Percentiles rank a stretch among this genome's conserved stretches.
Conservation (phyloP, 257 asterid genomes). For the Solanum clarkiae region DNA sequence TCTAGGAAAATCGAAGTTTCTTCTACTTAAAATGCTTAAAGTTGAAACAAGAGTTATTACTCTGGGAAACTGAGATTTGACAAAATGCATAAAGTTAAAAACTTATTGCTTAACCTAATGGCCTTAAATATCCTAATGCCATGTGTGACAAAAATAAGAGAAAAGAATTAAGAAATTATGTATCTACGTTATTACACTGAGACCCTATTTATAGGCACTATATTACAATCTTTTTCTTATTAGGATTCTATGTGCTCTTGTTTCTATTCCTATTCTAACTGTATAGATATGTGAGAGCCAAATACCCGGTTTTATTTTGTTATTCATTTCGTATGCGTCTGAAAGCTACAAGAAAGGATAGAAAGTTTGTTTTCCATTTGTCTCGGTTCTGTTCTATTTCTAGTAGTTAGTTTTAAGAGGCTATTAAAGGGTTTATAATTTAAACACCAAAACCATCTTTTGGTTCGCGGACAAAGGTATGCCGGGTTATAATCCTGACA, state of each 20-base stretch:
- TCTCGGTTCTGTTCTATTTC: not conserved
- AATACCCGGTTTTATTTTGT: not conserved
- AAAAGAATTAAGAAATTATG: not conserved
- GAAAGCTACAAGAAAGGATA: not conserved
- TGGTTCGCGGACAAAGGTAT: not conserved
- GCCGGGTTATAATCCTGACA: not conserved
- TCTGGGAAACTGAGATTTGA: not conserved
- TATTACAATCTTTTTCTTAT: not conserved
- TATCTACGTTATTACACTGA: not conserved
- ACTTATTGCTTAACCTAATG: not conserved
- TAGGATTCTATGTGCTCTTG: not conserved
- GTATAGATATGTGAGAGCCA: not conserved
- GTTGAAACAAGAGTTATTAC: not conserved
- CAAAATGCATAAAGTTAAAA: not conserved
- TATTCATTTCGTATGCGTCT: not conserved
- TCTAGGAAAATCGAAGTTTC: not conserved
- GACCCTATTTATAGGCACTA: not conserved
- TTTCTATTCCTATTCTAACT: not conserved
- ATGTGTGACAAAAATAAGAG: not conserved
- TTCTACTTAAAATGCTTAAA: not conserved
- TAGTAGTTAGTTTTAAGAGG: not conserved
- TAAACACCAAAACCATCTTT: not conserved
- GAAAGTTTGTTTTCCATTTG: not conserved
- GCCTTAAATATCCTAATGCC: not conserved
- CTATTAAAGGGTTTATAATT: not conserved